phyloP scores from a whole-genome alignment of 1,284 basidiomycete species.

The Kwoniella shivajii region DNA sequence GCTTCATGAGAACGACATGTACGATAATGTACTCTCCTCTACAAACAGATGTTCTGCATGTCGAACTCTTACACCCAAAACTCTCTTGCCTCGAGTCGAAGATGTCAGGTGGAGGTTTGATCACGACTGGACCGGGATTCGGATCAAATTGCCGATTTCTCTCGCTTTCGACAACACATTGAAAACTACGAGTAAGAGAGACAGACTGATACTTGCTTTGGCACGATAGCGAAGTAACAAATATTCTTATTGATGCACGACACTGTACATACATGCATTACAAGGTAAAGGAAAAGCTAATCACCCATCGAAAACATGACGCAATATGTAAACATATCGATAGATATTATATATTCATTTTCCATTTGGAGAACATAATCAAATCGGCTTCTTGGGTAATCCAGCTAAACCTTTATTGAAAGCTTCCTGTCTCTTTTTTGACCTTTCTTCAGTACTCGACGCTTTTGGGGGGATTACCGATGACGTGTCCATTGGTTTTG shows the following conservation, averaged over 20 bases:
- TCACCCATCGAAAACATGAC: background rate
- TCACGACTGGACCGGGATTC: background rate
- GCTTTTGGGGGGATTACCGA: background rate
- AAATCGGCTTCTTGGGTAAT: constrained; percentile 43
- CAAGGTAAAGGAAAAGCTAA: background rate
- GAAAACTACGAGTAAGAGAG: too few species aligned
- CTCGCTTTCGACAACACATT: too few species aligned
- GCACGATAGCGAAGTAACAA: too few species aligned
- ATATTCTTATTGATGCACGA: too few species aligned
- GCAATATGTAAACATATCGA: background rate
- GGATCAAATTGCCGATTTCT: too few species aligned
- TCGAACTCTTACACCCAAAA: too few species aligned
- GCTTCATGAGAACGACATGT: too few species aligned
- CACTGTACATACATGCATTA: too few species aligned
- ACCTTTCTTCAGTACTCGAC: background rate
- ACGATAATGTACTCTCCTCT: too few species aligned
- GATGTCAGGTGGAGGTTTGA: background rate
- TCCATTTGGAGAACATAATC: constrained; percentile 7
- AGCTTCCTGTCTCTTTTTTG: constrained; percentile 7
- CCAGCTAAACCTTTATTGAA: constrained; percentile 37
- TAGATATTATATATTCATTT: background rate
- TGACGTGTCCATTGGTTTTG: background rate
- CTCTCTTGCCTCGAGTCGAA: constrained; percentile 3
- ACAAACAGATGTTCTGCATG: too few species aligned
- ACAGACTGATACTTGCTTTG: too few species aligned